phyloP scores from a whole-genome alignment of 441 rosid species.

The Sinapis alba region DNA sequence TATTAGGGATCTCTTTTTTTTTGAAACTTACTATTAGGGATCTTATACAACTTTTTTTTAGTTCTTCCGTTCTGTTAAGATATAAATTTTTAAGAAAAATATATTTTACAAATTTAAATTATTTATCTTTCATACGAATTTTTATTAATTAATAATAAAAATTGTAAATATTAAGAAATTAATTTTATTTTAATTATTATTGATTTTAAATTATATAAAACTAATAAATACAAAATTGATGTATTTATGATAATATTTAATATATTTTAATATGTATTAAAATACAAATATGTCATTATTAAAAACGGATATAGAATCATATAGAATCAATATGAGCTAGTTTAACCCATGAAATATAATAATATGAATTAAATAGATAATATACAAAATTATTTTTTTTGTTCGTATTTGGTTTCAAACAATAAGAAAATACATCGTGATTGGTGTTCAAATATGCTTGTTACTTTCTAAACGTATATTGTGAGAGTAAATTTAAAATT shows the following conservation, averaged over 20 bases:
- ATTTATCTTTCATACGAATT: not conserved
- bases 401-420: not conserved
- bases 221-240: not conserved
- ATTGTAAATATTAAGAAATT: not conserved
- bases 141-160: too few species aligned
- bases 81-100: not conserved
- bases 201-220: too few species aligned
- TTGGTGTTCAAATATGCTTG: not conserved
- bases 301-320: too few species aligned
- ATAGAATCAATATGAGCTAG: not conserved
- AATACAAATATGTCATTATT: too few species aligned
- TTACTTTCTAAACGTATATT: not conserved
- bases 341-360: too few species aligned
- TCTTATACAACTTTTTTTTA: not conserved
- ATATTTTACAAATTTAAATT: too few species aligned
- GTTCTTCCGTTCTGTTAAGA: not conserved
- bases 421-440: not conserved
- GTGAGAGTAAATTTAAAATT: not conserved
- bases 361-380: too few species aligned
- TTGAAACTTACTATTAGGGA: too few species aligned
- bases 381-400: not conserved
- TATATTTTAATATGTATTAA: too few species aligned
- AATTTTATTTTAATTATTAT: too few species aligned
- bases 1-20: too few species aligned
- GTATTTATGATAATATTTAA: not conserved